phyloP scores from a whole-genome alignment of 305 asterid genomes.

The Solanum hybrid region DNA sequence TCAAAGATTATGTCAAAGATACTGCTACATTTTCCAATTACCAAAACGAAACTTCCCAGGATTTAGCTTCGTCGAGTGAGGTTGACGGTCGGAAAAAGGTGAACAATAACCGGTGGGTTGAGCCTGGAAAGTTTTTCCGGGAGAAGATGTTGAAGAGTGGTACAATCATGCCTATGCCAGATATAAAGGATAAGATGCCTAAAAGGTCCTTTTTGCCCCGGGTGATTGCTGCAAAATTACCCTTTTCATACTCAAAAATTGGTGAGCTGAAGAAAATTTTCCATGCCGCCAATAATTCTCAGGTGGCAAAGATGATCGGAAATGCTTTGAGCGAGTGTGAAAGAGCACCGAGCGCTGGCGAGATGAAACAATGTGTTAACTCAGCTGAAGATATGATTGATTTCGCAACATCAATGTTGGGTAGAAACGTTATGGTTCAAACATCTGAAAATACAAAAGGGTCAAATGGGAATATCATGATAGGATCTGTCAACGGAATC shows the following conservation, averaged over 20 bases:
- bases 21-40: slow-evolving; percentile 30
- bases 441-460: slow-evolving; percentile 41
- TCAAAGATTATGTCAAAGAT: slow-evolving; percentile 36
- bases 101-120: slow-evolving; percentile 35
- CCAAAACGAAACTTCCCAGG: slow-evolving; percentile 22
- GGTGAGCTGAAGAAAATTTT: slow-evolving; percentile 32
- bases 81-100: slow-evolving; percentile 11
- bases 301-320: slow-evolving; percentile 29
- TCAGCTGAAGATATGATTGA: slow-evolving; percentile 81
- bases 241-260: slow-evolving; percentile 54
- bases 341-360: slow-evolving; percentile 46
- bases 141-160: slow-evolving; percentile 52
- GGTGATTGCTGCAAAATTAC: slow-evolving; percentile 39
- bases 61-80: slow-evolving; percentile 7
- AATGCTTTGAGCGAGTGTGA: slow-evolving; percentile 52
- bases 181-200: slow-evolving; percentile 66
- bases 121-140: slow-evolving; percentile 62
- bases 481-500: slow-evolving; percentile 41
- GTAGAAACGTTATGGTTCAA: slow-evolving; percentile 42
- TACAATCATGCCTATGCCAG: slow-evolving; percentile 55
- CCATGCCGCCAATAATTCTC: slow-evolving; percentile 38
- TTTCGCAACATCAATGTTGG: slow-evolving; percentile 56
- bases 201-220: slow-evolving; percentile 70
- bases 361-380: slow-evolving; percentile 54
- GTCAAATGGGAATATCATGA: slow-evolving; percentile 18